These are phyloP conservation scores for Fraxinus angustifolia DNA, from an alignment of 305 asterid species.

Conservation along the genomic window DNA sequence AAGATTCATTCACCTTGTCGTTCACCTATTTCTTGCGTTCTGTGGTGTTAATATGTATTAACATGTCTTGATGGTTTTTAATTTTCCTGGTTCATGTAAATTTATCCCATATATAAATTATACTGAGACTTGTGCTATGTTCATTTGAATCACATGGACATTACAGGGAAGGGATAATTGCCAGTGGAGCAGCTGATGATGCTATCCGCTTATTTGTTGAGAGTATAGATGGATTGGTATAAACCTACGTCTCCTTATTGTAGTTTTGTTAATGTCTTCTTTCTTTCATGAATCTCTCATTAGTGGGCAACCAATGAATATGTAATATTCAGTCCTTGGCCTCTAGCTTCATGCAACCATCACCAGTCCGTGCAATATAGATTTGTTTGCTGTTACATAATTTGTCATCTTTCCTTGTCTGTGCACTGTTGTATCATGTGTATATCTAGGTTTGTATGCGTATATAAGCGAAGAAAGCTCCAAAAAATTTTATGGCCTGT, in stretches of 20 bases:
- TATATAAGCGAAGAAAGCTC: not conserved
- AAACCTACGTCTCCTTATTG: not conserved
- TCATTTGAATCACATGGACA: conserved; percentile 16
- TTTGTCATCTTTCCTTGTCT: not conserved
- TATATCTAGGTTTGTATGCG: not conserved
- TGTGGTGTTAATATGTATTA: conserved; percentile 7
- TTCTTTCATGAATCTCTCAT: not conserved
- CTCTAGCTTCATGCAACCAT: not conserved
- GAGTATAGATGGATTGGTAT: conserved; percentile 60
- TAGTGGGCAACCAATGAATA: not conserved
- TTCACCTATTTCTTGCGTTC: conserved; percentile 6
- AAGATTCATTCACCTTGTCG: conserved; percentile 1
- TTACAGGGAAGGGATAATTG: conserved; percentile 75
- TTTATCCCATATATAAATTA: conserved; percentile 6
- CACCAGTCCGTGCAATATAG: not conserved
- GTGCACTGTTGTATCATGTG: not conserved
- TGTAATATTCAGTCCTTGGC: not conserved
- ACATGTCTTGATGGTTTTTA: not conserved
- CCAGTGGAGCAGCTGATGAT: conserved; percentile 87
- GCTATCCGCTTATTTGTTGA: conserved; percentile 81
- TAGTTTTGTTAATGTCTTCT: not conserved
- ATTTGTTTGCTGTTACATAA: not conserved
- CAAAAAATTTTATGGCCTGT: not conserved
- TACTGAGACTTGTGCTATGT: conserved; percentile 1
- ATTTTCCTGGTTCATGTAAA: not conserved